phyloP scores from a whole-genome alignment of 768 basidiomycete genomes.

The Hebeloma cylindrosporum region DNA sequence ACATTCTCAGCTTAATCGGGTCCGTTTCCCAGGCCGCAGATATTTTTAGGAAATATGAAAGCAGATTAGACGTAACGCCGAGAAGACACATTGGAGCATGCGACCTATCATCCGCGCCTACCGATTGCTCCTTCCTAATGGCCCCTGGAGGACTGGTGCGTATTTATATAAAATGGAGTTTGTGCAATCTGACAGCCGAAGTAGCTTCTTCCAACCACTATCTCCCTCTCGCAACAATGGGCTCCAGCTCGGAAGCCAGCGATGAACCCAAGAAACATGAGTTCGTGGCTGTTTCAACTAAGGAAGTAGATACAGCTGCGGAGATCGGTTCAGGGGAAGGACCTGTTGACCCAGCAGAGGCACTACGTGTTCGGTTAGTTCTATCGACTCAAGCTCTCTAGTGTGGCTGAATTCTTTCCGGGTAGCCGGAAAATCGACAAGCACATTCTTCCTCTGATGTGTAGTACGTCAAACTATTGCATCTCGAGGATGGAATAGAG shows the following conservation, averaged over 20 bases:
- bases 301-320: conserved; percentile 63
- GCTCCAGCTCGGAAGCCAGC: conserved; percentile 40
- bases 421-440: conserved; percentile 66
- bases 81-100: conserved; percentile 10
- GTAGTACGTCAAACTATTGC: conserved; percentile 44
- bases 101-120: conserved; percentile 12
- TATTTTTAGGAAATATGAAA: too few relatives aligned
- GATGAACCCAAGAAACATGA: conserved; percentile 35
- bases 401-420: conserved; percentile 11
- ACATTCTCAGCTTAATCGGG: too few relatives aligned
- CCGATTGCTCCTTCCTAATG: conserved; percentile 16
- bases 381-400: neutral
- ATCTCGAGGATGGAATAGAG: neutral
- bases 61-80: conserved; percentile 1
- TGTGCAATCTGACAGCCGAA: conserved; percentile 13
- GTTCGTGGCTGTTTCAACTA: conserved; percentile 41
- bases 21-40: too few relatives aligned
- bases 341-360: conserved; percentile 53
- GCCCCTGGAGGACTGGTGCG: conserved; percentile 20
- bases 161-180: conserved; percentile 15
- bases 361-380: conserved; percentile 48
- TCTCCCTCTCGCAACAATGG: conserved; percentile 45
- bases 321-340: conserved; percentile 48
- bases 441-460: conserved; percentile 72
- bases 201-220: conserved; percentile 28